Base-by-base conservation (phyloP, 331 rosid species). In the Prunus yedoensis region DNA sequence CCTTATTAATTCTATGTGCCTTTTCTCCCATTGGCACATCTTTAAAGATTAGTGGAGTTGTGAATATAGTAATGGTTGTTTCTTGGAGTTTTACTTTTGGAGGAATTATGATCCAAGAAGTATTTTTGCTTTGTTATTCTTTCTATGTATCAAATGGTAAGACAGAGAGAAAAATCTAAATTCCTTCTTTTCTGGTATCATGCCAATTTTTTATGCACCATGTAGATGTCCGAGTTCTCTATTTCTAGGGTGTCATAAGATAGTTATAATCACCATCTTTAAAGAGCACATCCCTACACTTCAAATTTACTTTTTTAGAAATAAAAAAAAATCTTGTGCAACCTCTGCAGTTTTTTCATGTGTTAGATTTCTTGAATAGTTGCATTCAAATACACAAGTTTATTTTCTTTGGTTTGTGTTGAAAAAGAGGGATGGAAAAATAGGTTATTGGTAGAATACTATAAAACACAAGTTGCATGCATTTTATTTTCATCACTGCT, bases 1-100 rank as follows among this genome's bases (percentile, higher is more conserved):
- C 23, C 68, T 15, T 62, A 5, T 28, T 46, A 8, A 5, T 52
- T 46, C 12, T 27, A 59, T 68, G 2, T 4, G 25, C 53, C 59
- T 35, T 76, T 23, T 18, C 77, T 54, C 15, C 50, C 20, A 41
- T 79, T 56, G 58, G 30, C 69, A 45, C 30, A 73, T 58, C 14
- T 16, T 59, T 46, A 43, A 15, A 11, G 49, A 10, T 10, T 20
- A 32, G 35, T 63, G 38, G 14, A 23, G 54, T 13, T 65, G 23
- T 66, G 51, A 10, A 25, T 45, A 16, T 45, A n/a, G 46, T n/a
- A n/a, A 46, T 27, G 52, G n/a, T 45, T 73, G 68, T 59, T 45
- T 73, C 58, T 25, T 59, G 45, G 45, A 41, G 9, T 72, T 61
- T 43, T 45, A 28, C 30, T 27, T 45, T 67, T 14, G 56, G 57